Evolutionary conservation across 805 yeast genomes (phyloP).

Genomic region (Candida corydali): DNA sequence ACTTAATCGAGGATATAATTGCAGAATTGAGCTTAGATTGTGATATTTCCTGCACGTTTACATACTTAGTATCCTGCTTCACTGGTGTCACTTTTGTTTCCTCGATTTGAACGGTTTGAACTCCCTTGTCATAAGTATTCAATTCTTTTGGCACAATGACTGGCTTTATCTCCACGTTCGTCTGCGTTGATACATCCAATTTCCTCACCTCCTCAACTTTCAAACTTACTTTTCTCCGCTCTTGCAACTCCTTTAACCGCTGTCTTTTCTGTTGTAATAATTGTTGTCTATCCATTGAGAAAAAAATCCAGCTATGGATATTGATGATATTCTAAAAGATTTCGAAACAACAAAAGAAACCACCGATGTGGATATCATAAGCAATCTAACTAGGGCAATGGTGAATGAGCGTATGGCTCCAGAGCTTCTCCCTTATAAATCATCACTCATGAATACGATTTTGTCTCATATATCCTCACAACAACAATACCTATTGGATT

Average conservation of each 20-base stretch:
- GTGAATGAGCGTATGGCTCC: conserved; percentile 82
- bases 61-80: conserved; percentile 1
- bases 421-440: conserved; percentile 75
- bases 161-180: conserved; percentile 3
- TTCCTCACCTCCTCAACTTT: conserved; percentile 2
- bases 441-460: conserved; percentile 52
- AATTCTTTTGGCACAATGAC: not conserved
- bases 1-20: conserved; percentile 20
- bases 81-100: not conserved
- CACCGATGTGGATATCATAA: conserved; percentile 25
- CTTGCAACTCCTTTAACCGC: conserved; percentile 25
- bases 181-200: conserved; percentile 9
- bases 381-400: conserved; percentile 62
- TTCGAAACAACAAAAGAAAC: conserved; percentile 38
- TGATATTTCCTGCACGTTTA: not conserved
- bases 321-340: conserved; percentile 68
- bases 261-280: conserved; percentile 38
- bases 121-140: conserved; percentile 19
- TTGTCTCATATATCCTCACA: conserved; percentile 60
- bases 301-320: conserved; percentile 30
- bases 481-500: conserved; percentile 69
- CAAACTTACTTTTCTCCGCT: conserved; percentile 14
- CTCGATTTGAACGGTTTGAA: conserved; percentile 15
- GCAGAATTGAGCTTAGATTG: conserved; percentile 17
- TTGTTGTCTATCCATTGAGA: conserved; percentile 31